These are phyloP conservation scores for Cicer arietinum DNA, from an alignment of 306 rosid species.

Conservation along the genomic window DNA sequence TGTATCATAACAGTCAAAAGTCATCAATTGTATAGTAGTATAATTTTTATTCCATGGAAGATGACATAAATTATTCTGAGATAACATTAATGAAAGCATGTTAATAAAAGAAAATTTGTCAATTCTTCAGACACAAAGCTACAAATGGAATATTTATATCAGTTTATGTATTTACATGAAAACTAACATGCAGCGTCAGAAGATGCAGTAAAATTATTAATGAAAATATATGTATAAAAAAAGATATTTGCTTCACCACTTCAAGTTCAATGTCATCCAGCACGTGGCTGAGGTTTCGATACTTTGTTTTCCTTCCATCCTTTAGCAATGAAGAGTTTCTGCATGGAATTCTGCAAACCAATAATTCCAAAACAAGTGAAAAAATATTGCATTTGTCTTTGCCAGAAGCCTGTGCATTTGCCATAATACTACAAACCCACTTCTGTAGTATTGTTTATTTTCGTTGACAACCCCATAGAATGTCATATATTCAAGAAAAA, in stretches of 20 bases:
- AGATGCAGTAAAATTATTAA: slow-evolving; percentile 26
- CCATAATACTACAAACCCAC: slow-evolving; percentile 19
- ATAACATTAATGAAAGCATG: slow-evolving; percentile 9
- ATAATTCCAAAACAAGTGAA: slow-evolving; percentile 25
- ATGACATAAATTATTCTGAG: slow-evolving; percentile 24
- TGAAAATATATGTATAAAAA: background rate
- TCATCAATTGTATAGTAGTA: background rate
- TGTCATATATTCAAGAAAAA: slow-evolving; percentile 30
- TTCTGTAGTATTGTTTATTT: slow-evolving; percentile 15
- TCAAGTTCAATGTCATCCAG: slow-evolving; percentile 71
- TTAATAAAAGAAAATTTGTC: slow-evolving; percentile 24
- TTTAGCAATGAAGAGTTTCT: slow-evolving; percentile 55
- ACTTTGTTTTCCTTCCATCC: slow-evolving; percentile 49
- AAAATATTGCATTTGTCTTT: slow-evolving; percentile 13
- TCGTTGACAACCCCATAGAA: slow-evolving; percentile 8
- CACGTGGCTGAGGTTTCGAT: slow-evolving; percentile 48
- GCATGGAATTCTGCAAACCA: slow-evolving; percentile 47
- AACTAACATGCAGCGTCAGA: slow-evolving; percentile 30
- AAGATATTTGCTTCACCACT: slow-evolving; percentile 56
- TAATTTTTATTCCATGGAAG: slow-evolving; percentile 24
- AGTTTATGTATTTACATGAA: background rate
- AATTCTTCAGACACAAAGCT: slow-evolving; percentile 9
- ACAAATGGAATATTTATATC: slow-evolving; percentile 19
- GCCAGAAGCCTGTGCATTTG: slow-evolving; percentile 27
- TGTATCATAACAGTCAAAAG: slow-evolving; percentile 19